Evolutionary conservation across 208 protist genomes (phyloP), one percentile per base, ranked within the genome.

Genomic region (Leishmania tarentolae): DNA sequence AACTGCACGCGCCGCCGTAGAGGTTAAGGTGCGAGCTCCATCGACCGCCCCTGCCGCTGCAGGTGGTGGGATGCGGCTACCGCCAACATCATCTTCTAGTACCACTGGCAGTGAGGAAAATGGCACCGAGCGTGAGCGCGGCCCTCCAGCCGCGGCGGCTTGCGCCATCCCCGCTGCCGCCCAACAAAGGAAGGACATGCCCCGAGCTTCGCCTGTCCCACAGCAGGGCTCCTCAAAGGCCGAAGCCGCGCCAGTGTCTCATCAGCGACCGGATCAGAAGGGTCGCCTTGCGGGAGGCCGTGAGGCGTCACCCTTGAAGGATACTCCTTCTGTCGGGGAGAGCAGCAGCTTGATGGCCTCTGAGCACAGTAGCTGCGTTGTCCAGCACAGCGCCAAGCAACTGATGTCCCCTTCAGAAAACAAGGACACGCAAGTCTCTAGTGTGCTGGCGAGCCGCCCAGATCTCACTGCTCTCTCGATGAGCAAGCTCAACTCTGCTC

Each of bases 311-410:
- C 82, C 63, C 7, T 50, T 82, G 15, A 66, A 19, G 40, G 74
- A 8, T 1, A 47, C 78, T 31, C 65, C 76, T 37, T 74, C 78
- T 9, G 65, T 82, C 47, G 46, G 82, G 15, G 63, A 71, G 35
- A 70, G 9, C 24, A 70, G 68, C 40, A 44, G 35, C 24, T 79
- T 73, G 0, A 35, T 75, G 31, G 44, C 50, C 0, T 81, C 82
- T 3, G 77, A 73, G 13, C 56, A 73, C 72, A 44, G 44, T 40
- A n/a, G 61, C 28, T 9, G 37, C 15, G 40, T 40, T 56, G 35
- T 61, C 50, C 79, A 88, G 73, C 81, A 70, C 47, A 47, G 70
- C 35, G 66, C 79, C 37, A 74, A 78, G 31, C 84, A 68, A 40
- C 76, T 85, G 5, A 1, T 80, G 46, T 28, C 52, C 11, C 47